Percentiles rank a stretch among this genome's conserved stretches.
Conservation (phyloP, 2,329 filamentous ascomycete genomes). For the Parafenestella ontariensis region DNA sequence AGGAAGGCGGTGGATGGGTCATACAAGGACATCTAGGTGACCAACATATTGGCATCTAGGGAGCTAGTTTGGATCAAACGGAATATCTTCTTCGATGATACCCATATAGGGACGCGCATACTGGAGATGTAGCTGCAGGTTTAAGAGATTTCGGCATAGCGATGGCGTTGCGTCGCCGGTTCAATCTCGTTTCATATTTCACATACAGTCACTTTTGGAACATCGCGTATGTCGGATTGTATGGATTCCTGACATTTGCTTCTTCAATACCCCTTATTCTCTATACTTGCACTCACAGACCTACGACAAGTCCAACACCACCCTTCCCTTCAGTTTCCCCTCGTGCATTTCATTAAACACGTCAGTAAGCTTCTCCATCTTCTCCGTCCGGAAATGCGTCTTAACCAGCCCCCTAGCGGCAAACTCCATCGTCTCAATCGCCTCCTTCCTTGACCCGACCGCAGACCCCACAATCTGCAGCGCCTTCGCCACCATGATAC, state of each 20-base stretch:
- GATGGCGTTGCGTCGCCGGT: not conserved
- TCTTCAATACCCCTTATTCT: not conserved
- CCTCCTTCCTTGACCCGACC: conserved; percentile 56
- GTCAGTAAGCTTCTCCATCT: conserved; percentile 56
- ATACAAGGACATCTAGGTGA: conserved; percentile 22
- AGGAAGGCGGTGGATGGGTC: conserved; percentile 26
- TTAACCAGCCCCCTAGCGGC: conserved; percentile 53
- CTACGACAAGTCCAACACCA: conserved; percentile 54
- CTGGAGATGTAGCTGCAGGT: not conserved
- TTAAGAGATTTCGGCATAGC: not conserved
- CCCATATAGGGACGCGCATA: not conserved
- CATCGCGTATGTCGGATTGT: not conserved
- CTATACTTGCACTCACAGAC: not conserved
- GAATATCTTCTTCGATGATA: not conserved
- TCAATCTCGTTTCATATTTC: not conserved
- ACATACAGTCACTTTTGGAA: too few relatives aligned
- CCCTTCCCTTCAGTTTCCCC: conserved; percentile 54
- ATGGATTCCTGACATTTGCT: too few relatives aligned
- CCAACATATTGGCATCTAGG: not conserved
- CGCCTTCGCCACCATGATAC: conserved; percentile 52
- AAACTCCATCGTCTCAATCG: conserved; percentile 58
- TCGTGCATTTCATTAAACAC: conserved; percentile 57
- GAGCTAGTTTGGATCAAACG: not conserved
- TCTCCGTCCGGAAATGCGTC: conserved; percentile 55
- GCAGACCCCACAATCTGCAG: conserved; percentile 55